Evolutionary conservation across 257 asterid genomes (phyloP).

Genomic region (Linaria vulgaris): DNA sequence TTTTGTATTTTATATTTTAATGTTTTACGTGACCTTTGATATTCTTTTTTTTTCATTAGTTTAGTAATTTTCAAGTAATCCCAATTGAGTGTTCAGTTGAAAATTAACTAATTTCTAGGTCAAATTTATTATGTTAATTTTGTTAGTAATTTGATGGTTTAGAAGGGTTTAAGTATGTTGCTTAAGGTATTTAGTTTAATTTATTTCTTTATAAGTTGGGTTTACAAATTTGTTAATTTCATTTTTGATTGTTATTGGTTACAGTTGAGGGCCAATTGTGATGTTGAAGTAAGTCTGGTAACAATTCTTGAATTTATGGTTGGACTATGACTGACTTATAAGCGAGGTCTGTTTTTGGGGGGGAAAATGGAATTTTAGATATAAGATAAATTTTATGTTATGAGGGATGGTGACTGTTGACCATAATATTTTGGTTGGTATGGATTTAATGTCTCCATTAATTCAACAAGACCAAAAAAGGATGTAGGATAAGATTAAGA

Average conservation of each 20-base stretch:
- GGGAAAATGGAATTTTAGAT: conserved; percentile 11
- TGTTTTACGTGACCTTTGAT: not conserved
- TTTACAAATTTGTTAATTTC: not conserved
- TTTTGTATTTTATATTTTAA: too few species aligned
- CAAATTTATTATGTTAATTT: too few species aligned
- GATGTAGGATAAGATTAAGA: conserved; percentile 19
- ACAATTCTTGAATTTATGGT: not conserved
- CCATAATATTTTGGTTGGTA: conserved; percentile 36
- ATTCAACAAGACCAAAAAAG: conserved; percentile 21
- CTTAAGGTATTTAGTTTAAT: too few species aligned
- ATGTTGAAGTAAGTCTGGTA: too few species aligned
- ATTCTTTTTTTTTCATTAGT: not conserved
- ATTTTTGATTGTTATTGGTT: not conserved
- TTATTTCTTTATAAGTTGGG: too few species aligned
- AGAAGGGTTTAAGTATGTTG: too few species aligned
- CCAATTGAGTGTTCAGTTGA: not conserved
- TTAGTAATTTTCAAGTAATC: not conserved
- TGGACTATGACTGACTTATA: not conserved
- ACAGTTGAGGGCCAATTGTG: too few species aligned
- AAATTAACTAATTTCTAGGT: too few species aligned
- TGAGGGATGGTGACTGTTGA: conserved; percentile 27
- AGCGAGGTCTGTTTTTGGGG: conserved; percentile 2
- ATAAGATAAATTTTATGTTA: not conserved
- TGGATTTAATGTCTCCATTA: conserved; percentile 31
- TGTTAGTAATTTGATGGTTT: too few species aligned